These are phyloP conservation scores for Aspergillus sp. DNA, from an alignment of 2,329 filamentous ascomycete genomes.

Conservation along the genomic window DNA sequence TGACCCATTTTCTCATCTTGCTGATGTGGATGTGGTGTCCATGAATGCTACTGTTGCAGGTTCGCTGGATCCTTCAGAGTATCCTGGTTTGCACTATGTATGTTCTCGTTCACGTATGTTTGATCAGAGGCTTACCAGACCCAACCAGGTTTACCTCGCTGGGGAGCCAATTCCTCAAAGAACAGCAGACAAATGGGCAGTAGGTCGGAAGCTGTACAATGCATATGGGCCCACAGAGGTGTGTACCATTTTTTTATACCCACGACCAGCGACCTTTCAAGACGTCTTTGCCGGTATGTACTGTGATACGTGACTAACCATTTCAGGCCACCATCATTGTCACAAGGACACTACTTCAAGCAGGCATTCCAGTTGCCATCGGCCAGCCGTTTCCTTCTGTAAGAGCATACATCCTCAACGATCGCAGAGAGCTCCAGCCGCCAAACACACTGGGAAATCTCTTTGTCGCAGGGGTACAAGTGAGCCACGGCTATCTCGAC, in stretches of 20 bases:
- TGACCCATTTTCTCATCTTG: conserved; percentile 27
- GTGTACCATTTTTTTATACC: background rate
- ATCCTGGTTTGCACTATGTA: conserved; percentile 1
- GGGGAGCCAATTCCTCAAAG: conserved; percentile 33
- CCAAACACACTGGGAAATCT: conserved; percentile 37
- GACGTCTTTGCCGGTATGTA: background rate
- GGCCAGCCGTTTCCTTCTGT: conserved; percentile 31
- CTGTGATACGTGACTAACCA: no score
- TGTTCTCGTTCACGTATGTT: background rate
- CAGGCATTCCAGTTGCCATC: conserved; percentile 26
- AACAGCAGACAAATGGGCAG: conserved; percentile 28
- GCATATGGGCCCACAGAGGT: conserved; percentile 39
- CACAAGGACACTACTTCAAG: conserved; percentile 25
- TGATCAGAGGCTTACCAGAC: conserved; percentile 6
- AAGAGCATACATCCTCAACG: conserved; percentile 39
- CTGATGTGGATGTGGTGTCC: conserved; percentile 23
- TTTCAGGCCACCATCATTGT: conserved; percentile 31
- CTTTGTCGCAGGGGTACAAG: conserved; percentile 39
- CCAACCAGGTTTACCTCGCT: conserved; percentile 31
- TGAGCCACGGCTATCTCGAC: conserved; percentile 38
- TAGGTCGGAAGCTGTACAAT: conserved; percentile 29
- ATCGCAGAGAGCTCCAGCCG: conserved; percentile 20
- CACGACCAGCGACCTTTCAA: background rate
- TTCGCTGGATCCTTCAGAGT: conserved; percentile 26
- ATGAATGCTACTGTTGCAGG: conserved; percentile 36